These are phyloP conservation scores for Orbilia brochopaga DNA, from an alignment of 2,329 filamentous ascomycete genomes.

Conservation along the genomic window DNA sequence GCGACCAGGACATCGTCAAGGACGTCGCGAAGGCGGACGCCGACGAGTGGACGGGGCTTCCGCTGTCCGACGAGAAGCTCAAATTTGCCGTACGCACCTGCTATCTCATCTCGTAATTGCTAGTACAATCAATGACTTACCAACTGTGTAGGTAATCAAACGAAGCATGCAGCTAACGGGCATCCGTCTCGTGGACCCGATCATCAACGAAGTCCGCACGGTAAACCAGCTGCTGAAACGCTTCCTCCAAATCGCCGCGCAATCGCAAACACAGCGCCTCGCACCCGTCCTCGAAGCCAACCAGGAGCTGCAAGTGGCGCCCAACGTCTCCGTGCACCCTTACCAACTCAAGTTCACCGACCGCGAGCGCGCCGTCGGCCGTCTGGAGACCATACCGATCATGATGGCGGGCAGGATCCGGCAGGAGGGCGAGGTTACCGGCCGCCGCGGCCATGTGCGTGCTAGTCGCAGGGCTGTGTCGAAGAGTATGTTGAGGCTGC, in stretches of 20 bases:
- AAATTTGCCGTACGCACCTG: slow-evolving; percentile 33
- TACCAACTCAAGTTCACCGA: slow-evolving; percentile 46
- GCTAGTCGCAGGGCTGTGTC: slow-evolving; percentile 30
- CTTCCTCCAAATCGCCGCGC: slow-evolving; percentile 37
- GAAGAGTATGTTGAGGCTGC: slow-evolving; percentile 41
- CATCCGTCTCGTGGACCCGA: slow-evolving; percentile 33
- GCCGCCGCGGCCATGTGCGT: slow-evolving; percentile 10
- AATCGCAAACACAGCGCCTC: slow-evolving; percentile 20
- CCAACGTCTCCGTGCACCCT: slow-evolving; percentile 37
- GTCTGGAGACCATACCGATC: slow-evolving; percentile 44
- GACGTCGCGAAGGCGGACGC: slow-evolving; percentile 13
- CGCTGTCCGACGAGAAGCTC: slow-evolving; percentile 17
- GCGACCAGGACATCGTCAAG: slow-evolving; percentile 21
- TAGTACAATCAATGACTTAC: not conserved
- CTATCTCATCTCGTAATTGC: not conserved
- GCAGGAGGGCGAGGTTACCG: slow-evolving; percentile 31
- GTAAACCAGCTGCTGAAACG: slow-evolving; percentile 22
- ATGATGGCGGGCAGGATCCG: slow-evolving; percentile 43
- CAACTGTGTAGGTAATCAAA: slow-evolving; percentile 27
- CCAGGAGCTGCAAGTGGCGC: slow-evolving; percentile 5
- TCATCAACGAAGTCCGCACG: slow-evolving; percentile 33
- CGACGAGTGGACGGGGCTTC: slow-evolving; percentile 35
- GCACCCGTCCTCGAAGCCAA: slow-evolving; percentile 22
- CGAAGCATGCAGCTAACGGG: slow-evolving; percentile 41
- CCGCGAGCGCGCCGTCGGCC: slow-evolving; percentile 37